These are phyloP conservation scores for Vicia faba DNA, from an alignment of 306 rosid species.

Conservation along the genomic window DNA sequence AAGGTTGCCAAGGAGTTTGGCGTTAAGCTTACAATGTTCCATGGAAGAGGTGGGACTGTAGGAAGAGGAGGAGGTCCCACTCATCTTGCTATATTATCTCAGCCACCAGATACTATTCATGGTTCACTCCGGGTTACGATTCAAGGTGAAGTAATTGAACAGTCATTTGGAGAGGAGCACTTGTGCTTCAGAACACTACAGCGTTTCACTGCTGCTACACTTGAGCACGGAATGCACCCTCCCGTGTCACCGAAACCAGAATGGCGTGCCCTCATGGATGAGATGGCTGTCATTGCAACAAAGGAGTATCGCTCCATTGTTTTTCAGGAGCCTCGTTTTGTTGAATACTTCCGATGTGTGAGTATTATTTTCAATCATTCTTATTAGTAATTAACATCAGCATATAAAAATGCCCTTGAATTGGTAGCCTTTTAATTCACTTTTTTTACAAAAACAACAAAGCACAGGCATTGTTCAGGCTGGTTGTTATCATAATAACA, in stretches of 20 bases:
- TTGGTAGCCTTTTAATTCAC: neutral
- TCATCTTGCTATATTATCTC: slow-evolving; percentile 96
- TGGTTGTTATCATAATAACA: neutral
- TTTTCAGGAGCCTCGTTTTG: slow-evolving; percentile 91
- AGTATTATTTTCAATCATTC: slow-evolving; percentile 41
- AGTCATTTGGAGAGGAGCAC: slow-evolving; percentile 97
- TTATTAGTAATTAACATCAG: neutral
- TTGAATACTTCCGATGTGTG: slow-evolving; percentile 91
- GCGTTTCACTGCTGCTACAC: slow-evolving; percentile 95
- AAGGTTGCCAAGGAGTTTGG: slow-evolving; percentile 86
- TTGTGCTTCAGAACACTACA: slow-evolving; percentile 96
- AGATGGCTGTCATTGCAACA: slow-evolving; percentile 89
- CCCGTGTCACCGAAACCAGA: slow-evolving; percentile 93
- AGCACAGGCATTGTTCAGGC: too few relatives aligned
- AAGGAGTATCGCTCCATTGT: slow-evolving; percentile 92
- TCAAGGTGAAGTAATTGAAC: slow-evolving; percentile 98
- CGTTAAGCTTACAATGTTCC: slow-evolving; percentile 93
- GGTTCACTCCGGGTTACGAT: slow-evolving; percentile 97
- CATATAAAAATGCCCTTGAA: slow-evolving; percentile 13
- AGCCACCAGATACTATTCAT: slow-evolving; percentile 94
- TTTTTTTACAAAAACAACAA: neutral
- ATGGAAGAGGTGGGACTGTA: slow-evolving; percentile 99
- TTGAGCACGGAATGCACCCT: slow-evolving; percentile 98
- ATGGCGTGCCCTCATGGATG: slow-evolving; percentile 96
- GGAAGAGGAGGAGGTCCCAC: slow-evolving; percentile 99